phyloP scores from a whole-genome alignment of 2,329 filamentous ascomycete genomes.

The Mycosphaerella arachidis region DNA sequence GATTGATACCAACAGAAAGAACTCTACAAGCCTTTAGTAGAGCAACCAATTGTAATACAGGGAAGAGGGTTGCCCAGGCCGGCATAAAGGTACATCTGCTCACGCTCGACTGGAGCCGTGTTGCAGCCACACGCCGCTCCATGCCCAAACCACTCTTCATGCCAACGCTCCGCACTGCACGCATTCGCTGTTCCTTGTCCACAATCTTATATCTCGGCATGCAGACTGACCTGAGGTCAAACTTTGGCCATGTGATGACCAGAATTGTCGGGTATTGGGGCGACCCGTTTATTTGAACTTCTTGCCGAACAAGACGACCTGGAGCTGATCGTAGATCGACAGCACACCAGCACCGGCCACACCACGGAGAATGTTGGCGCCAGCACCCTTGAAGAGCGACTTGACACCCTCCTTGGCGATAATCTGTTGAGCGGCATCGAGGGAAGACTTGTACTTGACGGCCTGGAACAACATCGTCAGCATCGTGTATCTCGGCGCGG shows the following conservation, averaged over 20 bases:
- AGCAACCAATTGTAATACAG: conserved; percentile 34
- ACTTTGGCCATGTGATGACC: conserved; percentile 10
- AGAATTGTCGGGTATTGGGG: conserved; percentile 12
- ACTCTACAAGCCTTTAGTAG: conserved; percentile 29
- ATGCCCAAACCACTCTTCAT: conserved; percentile 21
- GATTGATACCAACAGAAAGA: conserved; percentile 11
- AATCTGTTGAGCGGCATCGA: conserved; percentile 96
- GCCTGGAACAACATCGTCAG: conserved; percentile 56
- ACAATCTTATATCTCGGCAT: conserved; percentile 30
- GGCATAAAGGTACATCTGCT: conserved; percentile 29
- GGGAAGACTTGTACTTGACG: conserved; percentile 98
- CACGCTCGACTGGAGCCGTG: conserved; percentile 21
- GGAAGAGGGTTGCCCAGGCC: conserved; percentile 29
- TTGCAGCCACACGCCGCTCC: conserved; percentile 18
- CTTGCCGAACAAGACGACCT: conserved; percentile 99
- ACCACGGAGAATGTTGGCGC: conserved; percentile 99
- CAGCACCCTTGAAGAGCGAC: conserved; percentile 99
- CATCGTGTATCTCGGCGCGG: not conserved
- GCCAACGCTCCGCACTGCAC: conserved; percentile 18
- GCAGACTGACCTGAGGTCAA: conserved; percentile 20
- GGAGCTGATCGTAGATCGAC: conserved; percentile 99
- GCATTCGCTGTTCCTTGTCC: conserved; percentile 20
- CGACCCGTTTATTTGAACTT: conserved; percentile 68
- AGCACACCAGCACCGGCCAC: conserved; percentile 99
- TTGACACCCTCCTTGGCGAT: conserved; percentile 94